Conservation (phyloP, 768 basidiomycete genomes). For the Lyophyllum semitale region DNA sequence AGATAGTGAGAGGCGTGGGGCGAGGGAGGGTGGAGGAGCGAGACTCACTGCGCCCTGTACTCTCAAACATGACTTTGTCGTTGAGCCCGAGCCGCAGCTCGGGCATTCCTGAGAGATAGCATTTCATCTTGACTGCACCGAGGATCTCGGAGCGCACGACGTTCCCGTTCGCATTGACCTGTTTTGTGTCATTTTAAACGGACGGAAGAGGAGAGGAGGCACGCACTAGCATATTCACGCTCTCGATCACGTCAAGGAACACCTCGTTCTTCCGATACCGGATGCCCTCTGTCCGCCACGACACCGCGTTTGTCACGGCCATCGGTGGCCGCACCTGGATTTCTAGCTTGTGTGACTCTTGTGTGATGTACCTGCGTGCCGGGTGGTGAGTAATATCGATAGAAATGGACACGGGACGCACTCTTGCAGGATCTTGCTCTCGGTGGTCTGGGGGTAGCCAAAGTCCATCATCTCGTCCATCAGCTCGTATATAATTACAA, state of each 20-base stretch:
- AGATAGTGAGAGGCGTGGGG: not conserved
- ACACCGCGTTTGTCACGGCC: constrained; percentile 98
- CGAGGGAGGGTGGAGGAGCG: not conserved
- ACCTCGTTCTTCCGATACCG: constrained; percentile 99
- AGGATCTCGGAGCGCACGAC: constrained; percentile 97
- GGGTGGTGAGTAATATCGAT: not conserved
- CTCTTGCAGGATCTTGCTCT: constrained; percentile 99
- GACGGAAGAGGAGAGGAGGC: not conserved
- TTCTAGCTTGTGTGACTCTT: constrained; percentile 97
- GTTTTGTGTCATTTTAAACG: not conserved
- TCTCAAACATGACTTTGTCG: constrained; percentile 99
- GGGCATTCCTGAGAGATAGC: constrained; percentile 99
- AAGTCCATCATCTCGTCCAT: constrained; percentile 99
- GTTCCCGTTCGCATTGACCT: constrained; percentile 97
- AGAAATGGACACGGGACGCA: constrained; percentile 35
- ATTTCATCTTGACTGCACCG: constrained; percentile 99
- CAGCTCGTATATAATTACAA: constrained; percentile 98
- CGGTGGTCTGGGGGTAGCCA: constrained; percentile 97
- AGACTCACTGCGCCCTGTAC: constrained; percentile 85
- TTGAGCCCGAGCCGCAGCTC: constrained; percentile 94
- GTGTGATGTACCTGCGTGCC: constrained; percentile 83
- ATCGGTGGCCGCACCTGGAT: constrained; percentile 90
- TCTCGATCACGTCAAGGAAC: constrained; percentile 97
- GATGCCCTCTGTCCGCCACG: constrained; percentile 97
- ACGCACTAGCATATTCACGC: constrained; percentile 90